These are phyloP conservation scores for Cylindrotheca closterium DNA, from an alignment of 108 stramenopile genomes.

Conservation along the genomic window DNA sequence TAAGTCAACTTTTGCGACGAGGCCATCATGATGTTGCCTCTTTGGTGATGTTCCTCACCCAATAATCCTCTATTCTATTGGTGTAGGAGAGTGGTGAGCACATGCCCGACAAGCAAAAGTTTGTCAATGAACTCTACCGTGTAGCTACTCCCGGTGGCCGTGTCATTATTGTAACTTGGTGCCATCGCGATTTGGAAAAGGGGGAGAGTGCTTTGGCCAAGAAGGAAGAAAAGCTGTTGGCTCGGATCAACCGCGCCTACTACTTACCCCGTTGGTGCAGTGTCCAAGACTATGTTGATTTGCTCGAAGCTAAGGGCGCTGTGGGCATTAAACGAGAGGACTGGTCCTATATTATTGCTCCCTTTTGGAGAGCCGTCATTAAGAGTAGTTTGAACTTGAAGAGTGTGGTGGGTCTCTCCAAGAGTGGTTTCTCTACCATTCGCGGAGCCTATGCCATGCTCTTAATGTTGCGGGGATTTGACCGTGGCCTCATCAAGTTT, in stretches of 20 bases:
- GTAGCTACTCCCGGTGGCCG: slow-evolving; percentile 78
- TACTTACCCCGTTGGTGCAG: slow-evolving; percentile 91
- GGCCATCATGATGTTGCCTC: no score
- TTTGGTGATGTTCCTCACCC: no score
- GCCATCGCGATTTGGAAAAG: slow-evolving; percentile 85
- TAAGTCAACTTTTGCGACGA: neutral
- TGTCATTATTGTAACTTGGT: slow-evolving; percentile 94
- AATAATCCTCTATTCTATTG: no score
- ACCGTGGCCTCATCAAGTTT: slow-evolving; percentile 87
- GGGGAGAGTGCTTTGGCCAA: slow-evolving; percentile 69
- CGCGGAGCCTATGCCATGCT: slow-evolving; percentile 90
- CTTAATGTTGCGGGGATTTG: slow-evolving; percentile 81
- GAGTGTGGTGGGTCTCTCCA: slow-evolving; percentile 68
- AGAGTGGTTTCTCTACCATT: slow-evolving; percentile 74
- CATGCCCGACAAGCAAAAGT: slow-evolving; percentile 95
- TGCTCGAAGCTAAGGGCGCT: slow-evolving; percentile 71
- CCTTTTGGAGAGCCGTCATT: slow-evolving; percentile 96
- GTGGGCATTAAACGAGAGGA: slow-evolving; percentile 72
- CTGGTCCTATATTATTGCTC: slow-evolving; percentile 91
- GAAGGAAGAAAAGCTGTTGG: slow-evolving; percentile 75
- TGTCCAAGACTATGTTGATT: slow-evolving; percentile 71
- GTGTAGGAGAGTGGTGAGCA: slow-evolving; percentile 88
- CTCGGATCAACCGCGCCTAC: slow-evolving; percentile 87
- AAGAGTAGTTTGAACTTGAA: slow-evolving; percentile 72
- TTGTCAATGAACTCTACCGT: slow-evolving; percentile 87